phyloP scores from a whole-genome alignment of 2,329 filamentous ascomycete genomes.

The Fusarium scirpi region DNA sequence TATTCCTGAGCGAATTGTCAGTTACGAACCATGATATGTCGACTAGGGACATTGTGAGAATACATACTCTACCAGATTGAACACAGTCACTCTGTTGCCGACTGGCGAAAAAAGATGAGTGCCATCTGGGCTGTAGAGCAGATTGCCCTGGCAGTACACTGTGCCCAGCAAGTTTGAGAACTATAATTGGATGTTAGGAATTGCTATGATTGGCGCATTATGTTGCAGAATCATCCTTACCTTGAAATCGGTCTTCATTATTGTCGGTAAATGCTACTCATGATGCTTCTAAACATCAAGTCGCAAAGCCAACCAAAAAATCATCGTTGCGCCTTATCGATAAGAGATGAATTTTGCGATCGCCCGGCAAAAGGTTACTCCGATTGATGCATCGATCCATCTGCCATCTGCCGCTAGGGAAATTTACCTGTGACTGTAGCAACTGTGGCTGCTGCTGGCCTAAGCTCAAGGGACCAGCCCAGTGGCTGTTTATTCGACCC shows the following conservation, averaged over 20 bases:
- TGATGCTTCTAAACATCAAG: conserved; percentile 47
- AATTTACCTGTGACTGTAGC: conserved; percentile 32
- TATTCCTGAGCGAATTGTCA: conserved; percentile 72
- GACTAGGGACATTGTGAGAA: not conserved
- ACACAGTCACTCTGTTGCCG: conserved; percentile 94
- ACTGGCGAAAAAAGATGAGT: conserved; percentile 96
- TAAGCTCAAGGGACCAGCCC: conserved; percentile 38
- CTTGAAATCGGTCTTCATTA: conserved; percentile 99
- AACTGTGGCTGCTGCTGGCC: conserved; percentile 37
- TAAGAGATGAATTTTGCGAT: conserved; percentile 48
- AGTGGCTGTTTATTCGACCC: conserved; percentile 33
- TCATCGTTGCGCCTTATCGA: conserved; percentile 53
- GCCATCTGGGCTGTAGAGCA: conserved; percentile 96
- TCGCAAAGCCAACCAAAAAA: conserved; percentile 49
- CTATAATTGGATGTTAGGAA: conserved; percentile 58
- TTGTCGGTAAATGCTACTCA: conserved; percentile 62
- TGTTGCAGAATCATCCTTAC: conserved; percentile 60
- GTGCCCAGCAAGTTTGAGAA: conserved; percentile 99
- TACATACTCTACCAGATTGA: conserved; percentile 91
- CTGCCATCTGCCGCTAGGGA: conserved; percentile 22
- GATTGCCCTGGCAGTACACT: conserved; percentile 97
- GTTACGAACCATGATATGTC: not conserved
- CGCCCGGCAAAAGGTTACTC: conserved; percentile 53
- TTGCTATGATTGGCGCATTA: rapidly evolving
- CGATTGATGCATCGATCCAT: conserved; percentile 12